Evolutionary conservation across 768 basidiomycete species (phyloP).

Genomic region (Holtermannia corniformis): DNA sequence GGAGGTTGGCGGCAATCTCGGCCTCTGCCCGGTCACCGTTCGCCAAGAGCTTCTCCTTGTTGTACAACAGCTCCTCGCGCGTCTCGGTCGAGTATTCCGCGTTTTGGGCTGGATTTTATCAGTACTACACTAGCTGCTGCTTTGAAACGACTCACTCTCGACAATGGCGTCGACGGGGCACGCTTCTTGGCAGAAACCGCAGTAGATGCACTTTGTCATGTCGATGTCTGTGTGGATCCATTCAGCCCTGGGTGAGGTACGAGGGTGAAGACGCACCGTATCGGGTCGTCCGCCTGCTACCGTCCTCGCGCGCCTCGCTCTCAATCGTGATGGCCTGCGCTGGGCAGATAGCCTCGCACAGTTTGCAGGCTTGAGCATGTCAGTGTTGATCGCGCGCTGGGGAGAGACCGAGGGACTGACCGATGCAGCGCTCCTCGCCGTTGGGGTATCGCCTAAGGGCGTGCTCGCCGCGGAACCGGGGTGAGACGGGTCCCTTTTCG

Average conservation of each 20-base stretch:
- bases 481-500: slow-evolving; percentile 94
- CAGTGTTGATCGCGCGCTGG: background rate
- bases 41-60: slow-evolving; percentile 95
- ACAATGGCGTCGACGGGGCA: slow-evolving; percentile 99
- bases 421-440: slow-evolving; percentile 97
- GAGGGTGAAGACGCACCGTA: slow-evolving; percentile 55
- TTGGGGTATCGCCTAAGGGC: slow-evolving; percentile 91
- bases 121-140: background rate
- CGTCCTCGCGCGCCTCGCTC: slow-evolving; percentile 89
- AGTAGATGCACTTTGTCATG: slow-evolving; percentile 99
- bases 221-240: slow-evolving; percentile 77
- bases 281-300: slow-evolving; percentile 92
- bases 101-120: slow-evolving; percentile 65
- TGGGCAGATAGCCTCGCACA: slow-evolving; percentile 98
- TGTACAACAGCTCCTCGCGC: slow-evolving; percentile 94
- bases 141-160: slow-evolving; percentile 60
- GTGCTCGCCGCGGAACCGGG: slow-evolving; percentile 97
- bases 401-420: slow-evolving; percentile 47
- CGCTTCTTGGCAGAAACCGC: slow-evolving; percentile 99
- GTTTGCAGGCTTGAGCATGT: slow-evolving; percentile 85
- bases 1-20: slow-evolving; percentile 84
- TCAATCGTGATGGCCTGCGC: slow-evolving; percentile 99
- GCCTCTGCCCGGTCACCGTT: slow-evolving; percentile 96
- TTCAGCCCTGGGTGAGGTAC: background rate
- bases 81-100: slow-evolving; percentile 96